Conservation (phyloP, 768 basidiomycete species). For the Kwoniella sp. region DNA sequence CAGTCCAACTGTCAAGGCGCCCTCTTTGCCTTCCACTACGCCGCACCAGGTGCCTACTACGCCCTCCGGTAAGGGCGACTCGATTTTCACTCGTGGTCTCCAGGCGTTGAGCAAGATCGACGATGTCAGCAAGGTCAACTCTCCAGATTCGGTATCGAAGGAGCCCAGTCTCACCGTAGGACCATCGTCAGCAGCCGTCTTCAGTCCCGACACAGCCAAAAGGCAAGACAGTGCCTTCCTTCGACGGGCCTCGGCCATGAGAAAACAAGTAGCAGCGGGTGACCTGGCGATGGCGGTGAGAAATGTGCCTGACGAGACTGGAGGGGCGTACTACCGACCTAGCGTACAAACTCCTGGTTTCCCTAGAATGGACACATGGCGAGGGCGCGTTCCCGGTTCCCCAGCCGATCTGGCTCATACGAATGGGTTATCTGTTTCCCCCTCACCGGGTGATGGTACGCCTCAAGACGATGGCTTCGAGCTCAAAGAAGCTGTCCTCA, state of each 20-base stretch:
- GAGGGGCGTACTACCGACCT: conserved; percentile 51
- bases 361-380: conserved; percentile 53
- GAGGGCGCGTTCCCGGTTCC: conserved; percentile 37
- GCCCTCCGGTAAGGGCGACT: conserved; percentile 21
- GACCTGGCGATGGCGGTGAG: conserved; percentile 58
- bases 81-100: conserved; percentile 2
- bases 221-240: conserved; percentile 31
- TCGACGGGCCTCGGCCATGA: conserved; percentile 36
- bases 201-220: conserved; percentile 42
- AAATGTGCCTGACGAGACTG: conserved; percentile 30
- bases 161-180: conserved; percentile 4
- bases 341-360: conserved; percentile 49
- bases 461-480: conserved; percentile 63
- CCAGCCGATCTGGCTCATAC: conserved; percentile 26
- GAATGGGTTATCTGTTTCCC: conserved; percentile 23
- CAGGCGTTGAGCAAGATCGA: conserved; percentile 24
- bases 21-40: conserved; percentile 47
- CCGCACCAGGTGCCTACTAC: conserved; percentile 36
- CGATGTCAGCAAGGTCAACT: neutral
- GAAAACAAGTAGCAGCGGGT: conserved; percentile 56
- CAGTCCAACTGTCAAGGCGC: conserved; percentile 42
- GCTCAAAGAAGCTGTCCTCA: conserved; percentile 94
- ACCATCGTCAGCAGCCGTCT: conserved; percentile 19
- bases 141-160: neutral
- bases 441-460: conserved; percentile 11